Conservation (phyloP, 495 filamentous ascomycete species). For the Sordaria brevicollis region DNA sequence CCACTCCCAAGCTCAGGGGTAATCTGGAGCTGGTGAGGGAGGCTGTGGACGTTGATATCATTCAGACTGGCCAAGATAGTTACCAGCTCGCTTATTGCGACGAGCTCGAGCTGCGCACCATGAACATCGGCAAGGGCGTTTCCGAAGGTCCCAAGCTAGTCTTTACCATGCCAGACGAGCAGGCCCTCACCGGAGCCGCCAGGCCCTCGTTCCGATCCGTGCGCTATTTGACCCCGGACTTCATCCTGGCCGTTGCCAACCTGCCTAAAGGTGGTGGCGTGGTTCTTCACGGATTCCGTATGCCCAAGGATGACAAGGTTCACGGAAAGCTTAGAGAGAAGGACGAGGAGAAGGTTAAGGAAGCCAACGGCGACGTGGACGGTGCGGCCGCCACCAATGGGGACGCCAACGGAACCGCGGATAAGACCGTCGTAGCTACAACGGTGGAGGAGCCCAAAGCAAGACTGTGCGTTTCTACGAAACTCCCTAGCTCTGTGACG, state of each 20-base stretch:
- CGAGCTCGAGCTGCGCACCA: constrained; percentile 57
- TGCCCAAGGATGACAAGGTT: constrained; percentile 23
- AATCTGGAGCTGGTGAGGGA: constrained; percentile 60
- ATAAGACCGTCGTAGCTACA: background rate
- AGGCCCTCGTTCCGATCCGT: constrained; percentile 52
- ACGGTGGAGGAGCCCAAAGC: constrained; percentile 23
- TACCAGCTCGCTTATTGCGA: constrained; percentile 75
- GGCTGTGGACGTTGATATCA: constrained; percentile 73
- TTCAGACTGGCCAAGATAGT: constrained; percentile 44
- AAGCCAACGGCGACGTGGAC: background rate
- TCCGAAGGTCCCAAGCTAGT: constrained; percentile 46
- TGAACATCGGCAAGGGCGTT: constrained; percentile 38
- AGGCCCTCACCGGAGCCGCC: constrained; percentile 31
- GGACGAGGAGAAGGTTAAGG: constrained; percentile 12
- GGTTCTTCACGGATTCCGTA: constrained; percentile 41
- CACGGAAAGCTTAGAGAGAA: constrained; percentile 37
- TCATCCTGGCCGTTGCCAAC: constrained; percentile 54
- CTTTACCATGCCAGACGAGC: constrained; percentile 48
- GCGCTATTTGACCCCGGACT: constrained; percentile 69
- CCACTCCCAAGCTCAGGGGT: constrained; percentile 50
- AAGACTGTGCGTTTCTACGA: constrained; percentile 28
- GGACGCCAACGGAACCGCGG: background rate
- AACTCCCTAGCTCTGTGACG: constrained; percentile 31
- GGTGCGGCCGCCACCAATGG: background rate
- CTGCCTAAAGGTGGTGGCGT: constrained; percentile 35